Base-by-base conservation (phyloP, 139 green algal species). In the Chlamydomonas incerta region DNA sequence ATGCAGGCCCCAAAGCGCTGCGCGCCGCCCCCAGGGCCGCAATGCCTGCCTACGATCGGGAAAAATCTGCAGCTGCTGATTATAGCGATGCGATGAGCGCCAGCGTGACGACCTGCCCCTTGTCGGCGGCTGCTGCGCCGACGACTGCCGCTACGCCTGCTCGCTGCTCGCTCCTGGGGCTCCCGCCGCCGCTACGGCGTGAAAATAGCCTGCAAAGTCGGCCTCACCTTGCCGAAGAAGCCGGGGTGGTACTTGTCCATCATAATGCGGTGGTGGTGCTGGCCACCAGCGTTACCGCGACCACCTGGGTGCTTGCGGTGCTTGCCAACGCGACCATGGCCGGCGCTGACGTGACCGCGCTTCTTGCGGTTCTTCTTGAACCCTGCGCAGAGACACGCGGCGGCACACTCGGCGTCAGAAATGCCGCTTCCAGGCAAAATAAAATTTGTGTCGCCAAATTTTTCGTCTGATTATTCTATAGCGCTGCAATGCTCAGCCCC, bases 191-290 rank as follows among this genome's bases (percentile, higher is more conserved):
- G 46, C 31, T 29, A 75, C 3, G 76, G 17, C 10, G 65, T 33
- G 41, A 13, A 50, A 50, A 8, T 13, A 50, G 41, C 41, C 41
- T 50, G 41, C 41, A 5, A 50, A 50, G 41, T 5, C 41, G 41
- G 15, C 28, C 89, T 31, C 87, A 97, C 96, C 96, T 99, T 99
- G 80, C 96, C 96, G 88, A 98, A 99, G 95, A 97, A 99, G 82
- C 96, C 96, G 82, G 96, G 96, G 86, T 99, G 96, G 93, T 98
- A 98, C 95, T 99, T 99, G 93, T 99, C 98, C 68, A 99, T 96
- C 91, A 98, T 90, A 88, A 99, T 99, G 34, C 98, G 93, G 92
- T 99, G 97, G 93, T 99, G 98, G 88, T 99, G 98, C 96, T 98
- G 96, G 52, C 98, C 98, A 97, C 98, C 98, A 85, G 98, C 98